These are phyloP conservation scores for Ambrosiella cleistominuta DNA, from an alignment of 2,329 filamentous ascomycete species.

Conservation along the genomic window DNA sequence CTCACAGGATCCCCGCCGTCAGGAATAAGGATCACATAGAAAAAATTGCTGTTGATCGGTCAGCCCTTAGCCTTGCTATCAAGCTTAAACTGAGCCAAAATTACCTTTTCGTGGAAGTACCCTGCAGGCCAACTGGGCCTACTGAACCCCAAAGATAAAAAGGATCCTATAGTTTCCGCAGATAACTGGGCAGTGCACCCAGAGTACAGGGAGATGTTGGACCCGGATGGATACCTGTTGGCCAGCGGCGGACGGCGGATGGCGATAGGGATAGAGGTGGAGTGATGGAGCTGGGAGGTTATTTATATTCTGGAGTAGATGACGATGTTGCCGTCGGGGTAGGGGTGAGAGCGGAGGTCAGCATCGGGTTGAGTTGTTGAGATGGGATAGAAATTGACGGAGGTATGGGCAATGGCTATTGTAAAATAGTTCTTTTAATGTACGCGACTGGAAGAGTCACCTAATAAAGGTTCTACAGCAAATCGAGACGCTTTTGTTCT, in stretches of 20 bases:
- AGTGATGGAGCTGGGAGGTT: background rate
- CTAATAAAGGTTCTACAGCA: too few relatives aligned
- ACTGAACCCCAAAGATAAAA: background rate
- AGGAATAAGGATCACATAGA: slow-evolving; percentile 11
- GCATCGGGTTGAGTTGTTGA: background rate
- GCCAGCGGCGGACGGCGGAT: background rate
- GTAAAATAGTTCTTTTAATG: too few relatives aligned
- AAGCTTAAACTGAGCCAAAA: background rate
- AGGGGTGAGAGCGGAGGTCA: background rate
- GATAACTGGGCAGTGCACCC: background rate
- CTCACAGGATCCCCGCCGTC: slow-evolving; percentile 18
- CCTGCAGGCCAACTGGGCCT: slow-evolving; percentile 16
- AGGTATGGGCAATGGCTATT: too few relatives aligned
- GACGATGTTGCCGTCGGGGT: background rate
- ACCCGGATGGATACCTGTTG: background rate
- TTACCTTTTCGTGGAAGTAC: slow-evolving; percentile 17
- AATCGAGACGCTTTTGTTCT: too few relatives aligned
- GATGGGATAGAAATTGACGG: background rate
- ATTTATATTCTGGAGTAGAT: background rate
- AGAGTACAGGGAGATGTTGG: background rate
- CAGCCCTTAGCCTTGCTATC: background rate
- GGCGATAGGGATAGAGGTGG: background rate
- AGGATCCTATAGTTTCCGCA: background rate
- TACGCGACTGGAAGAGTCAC: too few relatives aligned
- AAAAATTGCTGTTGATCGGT: background rate